Evolutionary conservation across 164 flowering plant genomes (phyloP).

Genomic region (grape (Vitis vinifera)): DNA sequence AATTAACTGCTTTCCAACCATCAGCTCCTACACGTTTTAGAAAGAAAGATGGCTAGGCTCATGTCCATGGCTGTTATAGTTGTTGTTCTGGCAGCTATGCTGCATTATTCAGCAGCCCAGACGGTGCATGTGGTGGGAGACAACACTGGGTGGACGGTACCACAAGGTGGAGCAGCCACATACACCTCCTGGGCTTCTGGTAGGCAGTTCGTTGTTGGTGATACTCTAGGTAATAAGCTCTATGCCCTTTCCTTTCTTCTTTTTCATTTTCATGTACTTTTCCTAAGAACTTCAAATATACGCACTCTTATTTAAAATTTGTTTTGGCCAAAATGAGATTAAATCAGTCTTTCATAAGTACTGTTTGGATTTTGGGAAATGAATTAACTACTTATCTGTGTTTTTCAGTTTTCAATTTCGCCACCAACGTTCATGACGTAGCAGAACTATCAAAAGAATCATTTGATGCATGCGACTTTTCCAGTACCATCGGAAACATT

Average conservation of each 20-base stretch:
- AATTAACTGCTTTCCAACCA: no score
- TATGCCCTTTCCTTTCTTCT: no score
- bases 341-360: no score
- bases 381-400: no score
- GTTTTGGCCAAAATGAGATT: no score
- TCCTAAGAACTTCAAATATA: no score
- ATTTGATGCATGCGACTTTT: constrained; percentile 33
- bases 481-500: constrained; percentile 21
- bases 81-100: neutral
- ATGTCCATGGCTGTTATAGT: neutral
- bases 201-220: constrained; percentile 29
- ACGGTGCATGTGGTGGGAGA: constrained; percentile 40
- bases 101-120: constrained; percentile 24
- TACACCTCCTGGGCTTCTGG: constrained; percentile 28
- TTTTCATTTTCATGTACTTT: no score
- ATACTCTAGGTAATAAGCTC: constrained; percentile 21
- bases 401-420: constrained; percentile 44
- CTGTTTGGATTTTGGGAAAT: no score
- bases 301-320: no score
- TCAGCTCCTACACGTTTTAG: neutral
- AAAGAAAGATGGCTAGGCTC: constrained; percentile 1
- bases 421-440: constrained; percentile 29
- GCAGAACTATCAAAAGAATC: constrained; percentile 32
- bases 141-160: constrained; percentile 27
- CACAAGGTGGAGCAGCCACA: neutral